Conservation (phyloP, 495 filamentous ascomycete species). For the Hypoxylon cercidicola region DNA sequence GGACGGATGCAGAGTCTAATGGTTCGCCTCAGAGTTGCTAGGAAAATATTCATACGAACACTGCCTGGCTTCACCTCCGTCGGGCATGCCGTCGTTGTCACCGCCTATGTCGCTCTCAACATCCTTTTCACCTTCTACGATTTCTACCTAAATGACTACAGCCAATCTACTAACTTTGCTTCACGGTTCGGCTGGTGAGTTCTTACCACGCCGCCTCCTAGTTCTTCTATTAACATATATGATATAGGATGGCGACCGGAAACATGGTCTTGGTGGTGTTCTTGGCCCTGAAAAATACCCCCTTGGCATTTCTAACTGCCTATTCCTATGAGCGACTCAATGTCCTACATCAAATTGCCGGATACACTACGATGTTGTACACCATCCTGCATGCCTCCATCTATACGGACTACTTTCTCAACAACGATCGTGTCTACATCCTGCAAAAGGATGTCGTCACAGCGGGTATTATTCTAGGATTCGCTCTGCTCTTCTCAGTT, state of each 20-base stretch:
- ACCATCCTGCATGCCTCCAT: constrained; percentile 57
- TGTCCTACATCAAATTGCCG: constrained; percentile 66
- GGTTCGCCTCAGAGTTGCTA: constrained; percentile 38
- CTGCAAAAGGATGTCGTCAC: constrained; percentile 54
- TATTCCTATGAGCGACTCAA: constrained; percentile 71
- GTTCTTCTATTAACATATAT: constrained; percentile 15
- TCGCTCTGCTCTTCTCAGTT: constrained; percentile 54
- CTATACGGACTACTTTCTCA: constrained; percentile 55
- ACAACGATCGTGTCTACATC: constrained; percentile 31
- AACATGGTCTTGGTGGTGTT: constrained; percentile 68
- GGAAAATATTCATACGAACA: constrained; percentile 57
- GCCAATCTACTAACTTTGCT: constrained; percentile 42
- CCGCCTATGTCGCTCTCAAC: constrained; percentile 62
- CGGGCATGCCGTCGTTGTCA: constrained; percentile 59
- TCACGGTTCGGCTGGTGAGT: constrained; percentile 64
- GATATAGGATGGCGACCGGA: constrained; percentile 60
- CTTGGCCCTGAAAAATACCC: constrained; percentile 69
- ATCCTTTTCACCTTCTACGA: constrained; percentile 58
- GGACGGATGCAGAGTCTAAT: constrained; percentile 15
- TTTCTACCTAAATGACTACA: constrained; percentile 58
- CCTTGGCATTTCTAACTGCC: constrained; percentile 64
- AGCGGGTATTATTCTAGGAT: constrained; percentile 60
- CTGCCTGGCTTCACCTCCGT: constrained; percentile 62
- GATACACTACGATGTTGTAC: constrained; percentile 62
- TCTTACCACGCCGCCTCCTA: background rate